Evolutionary conservation across 1,139 yeast species (phyloP).

Genomic region (Yamadazyma atlantica): DNA sequence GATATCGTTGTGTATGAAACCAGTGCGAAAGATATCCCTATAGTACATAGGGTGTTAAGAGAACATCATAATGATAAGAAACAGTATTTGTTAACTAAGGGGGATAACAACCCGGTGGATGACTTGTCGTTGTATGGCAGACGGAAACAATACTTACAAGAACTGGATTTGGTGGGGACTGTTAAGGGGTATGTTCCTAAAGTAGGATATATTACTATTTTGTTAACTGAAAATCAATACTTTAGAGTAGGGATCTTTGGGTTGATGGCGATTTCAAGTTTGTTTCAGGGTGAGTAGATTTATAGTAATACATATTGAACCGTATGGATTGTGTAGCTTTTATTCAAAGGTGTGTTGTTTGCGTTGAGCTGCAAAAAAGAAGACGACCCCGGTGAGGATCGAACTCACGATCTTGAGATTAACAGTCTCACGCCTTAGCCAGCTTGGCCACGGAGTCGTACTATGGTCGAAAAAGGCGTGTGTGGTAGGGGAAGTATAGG

Average conservation of each 20-base stretch:
- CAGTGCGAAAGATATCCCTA: constrained; percentile 79
- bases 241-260: constrained; percentile 73
- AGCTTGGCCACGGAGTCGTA: constrained; percentile 42
- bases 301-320: too few relatives aligned
- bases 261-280: constrained; percentile 58
- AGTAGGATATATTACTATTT: constrained; percentile 87
- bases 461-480: too few relatives aligned
- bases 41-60: constrained; percentile 91
- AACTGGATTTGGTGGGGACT: constrained; percentile 83
- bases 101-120: constrained; percentile 93
- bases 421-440: constrained; percentile 47
- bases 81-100: constrained; percentile 86
- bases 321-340: too few relatives aligned
- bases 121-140: constrained; percentile 84
- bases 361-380: constrained; percentile 12
- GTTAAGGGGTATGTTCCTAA: constrained; percentile 92
- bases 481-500: too few relatives aligned
- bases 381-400: constrained; percentile 37
- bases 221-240: constrained; percentile 85
- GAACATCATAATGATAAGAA: constrained; percentile 62
- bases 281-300: constrained; percentile 29
- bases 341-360: too few relatives aligned
- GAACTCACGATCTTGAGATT: constrained; percentile 45
- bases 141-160: constrained; percentile 73
- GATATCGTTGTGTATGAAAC: constrained; percentile 95